Evolutionary conservation across 2,329 filamentous ascomycete species (phyloP), one percentile per base, ranked within the genome.

Genomic region (Pseudocercospora fuligena): DNA sequence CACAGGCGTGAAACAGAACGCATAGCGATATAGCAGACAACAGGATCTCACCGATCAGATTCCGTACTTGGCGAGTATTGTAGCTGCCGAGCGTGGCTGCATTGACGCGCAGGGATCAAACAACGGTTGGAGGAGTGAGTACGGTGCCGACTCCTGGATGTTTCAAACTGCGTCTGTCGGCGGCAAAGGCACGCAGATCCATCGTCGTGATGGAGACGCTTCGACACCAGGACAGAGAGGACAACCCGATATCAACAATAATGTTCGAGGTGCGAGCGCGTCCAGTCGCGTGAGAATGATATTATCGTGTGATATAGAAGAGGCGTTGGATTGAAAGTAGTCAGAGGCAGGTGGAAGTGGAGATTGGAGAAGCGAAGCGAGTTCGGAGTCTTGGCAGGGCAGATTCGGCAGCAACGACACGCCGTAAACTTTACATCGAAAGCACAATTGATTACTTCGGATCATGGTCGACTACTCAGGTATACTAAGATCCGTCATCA

Each of bases 51-150:
- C 56, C 56, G 23, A 19, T 40, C n/a, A 14, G 56, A 40, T 59
- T 11, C 19, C 56, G 25, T n/a, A 19, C 29, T 36, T 19, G 19
- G 19, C 19, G 56, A 60, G 60, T 56, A 53, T 63, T 53, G 60
- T n/a, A 51, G 49, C 36, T 63, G 60, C 58, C 64, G 60, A 66
- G 60, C 60, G 60, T 60, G 19, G 56, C 56, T 21, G 56, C 56
- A 59, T 19, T 40, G 31, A 43, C n/a, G 19, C 49, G 65, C 60
- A 66, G 65, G 65, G 60, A 57, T 63, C 47, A n/a, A 27, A 64
- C 59, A 53, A 47, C 61, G 61, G 65, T 25, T 47, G 61, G 61
- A 61, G 60, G 40, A 59, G 47, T 60, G 53, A 54, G 14, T 14
- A 43, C 23, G 57, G 19, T 25, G 51, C 27, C 23, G 27, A 7